Conservation (phyloP, 371 early-diverging fungal genomes). For the Mucor mucedo region DNA sequence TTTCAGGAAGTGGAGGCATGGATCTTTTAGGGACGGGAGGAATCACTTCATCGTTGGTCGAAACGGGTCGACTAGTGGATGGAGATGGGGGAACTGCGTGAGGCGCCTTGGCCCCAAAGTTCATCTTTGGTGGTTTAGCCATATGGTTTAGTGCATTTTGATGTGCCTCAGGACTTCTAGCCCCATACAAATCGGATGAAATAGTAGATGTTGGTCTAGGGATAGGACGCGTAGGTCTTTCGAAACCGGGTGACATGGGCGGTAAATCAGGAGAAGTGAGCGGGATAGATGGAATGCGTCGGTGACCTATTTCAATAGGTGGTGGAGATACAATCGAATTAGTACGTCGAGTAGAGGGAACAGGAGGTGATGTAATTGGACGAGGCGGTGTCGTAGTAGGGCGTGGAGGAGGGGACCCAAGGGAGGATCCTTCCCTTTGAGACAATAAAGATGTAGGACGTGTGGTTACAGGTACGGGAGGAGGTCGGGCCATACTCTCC, state of each 20-base stretch:
- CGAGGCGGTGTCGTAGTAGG: constrained; percentile 39
- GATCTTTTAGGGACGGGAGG: constrained; percentile 43
- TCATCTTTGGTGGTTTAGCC: constrained; percentile 47
- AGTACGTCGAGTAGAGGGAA: constrained; percentile 30
- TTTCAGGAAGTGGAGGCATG: constrained; percentile 43
- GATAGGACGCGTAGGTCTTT: constrained; percentile 43
- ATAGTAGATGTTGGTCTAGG: constrained; percentile 31
- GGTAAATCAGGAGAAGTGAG: constrained; percentile 52
- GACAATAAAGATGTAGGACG: constrained; percentile 47
- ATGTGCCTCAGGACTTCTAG: background rate
- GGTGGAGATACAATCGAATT: constrained; percentile 24
- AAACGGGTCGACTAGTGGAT: constrained; percentile 8
- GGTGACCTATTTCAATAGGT: constrained; percentile 9
- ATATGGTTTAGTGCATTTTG: constrained; percentile 20
- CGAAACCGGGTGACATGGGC: constrained; percentile 34
- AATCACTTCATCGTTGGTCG: constrained; percentile 1
- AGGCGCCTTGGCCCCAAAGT: constrained; percentile 2
- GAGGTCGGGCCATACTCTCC: constrained; percentile 30
- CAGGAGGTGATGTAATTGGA: constrained; percentile 35
- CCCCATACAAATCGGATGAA: constrained; percentile 11
- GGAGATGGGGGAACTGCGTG: constrained; percentile 2
- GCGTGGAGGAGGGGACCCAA: constrained; percentile 25
- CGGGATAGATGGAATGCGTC: constrained; percentile 42
- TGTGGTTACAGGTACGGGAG: constrained; percentile 53
- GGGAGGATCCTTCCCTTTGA: constrained; percentile 13